Conservation (phyloP, 148 eudicot species). For the Hydrangea macrophylla region DNA sequence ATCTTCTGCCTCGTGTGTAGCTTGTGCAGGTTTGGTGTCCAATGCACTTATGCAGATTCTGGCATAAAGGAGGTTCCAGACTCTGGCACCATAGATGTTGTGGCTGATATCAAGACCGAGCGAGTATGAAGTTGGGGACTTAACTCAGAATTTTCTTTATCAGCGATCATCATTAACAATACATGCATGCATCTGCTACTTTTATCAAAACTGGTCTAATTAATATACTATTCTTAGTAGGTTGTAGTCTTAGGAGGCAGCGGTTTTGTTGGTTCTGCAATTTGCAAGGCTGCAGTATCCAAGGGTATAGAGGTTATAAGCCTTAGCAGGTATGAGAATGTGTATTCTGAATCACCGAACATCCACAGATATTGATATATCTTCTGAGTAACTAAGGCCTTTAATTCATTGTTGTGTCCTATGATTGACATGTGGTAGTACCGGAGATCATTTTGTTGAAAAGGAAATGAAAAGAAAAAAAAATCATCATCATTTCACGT, state of each 20-base stretch:
- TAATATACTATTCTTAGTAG: slow-evolving; percentile 43
- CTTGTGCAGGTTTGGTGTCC: slow-evolving; percentile 43
- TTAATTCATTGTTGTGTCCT: not conserved
- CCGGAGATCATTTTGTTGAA: not conserved
- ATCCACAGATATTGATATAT: not conserved
- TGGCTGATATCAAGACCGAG: slow-evolving; percentile 78
- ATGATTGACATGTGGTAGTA: not conserved
- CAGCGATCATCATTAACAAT: slow-evolving; percentile 1
- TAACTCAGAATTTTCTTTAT: slow-evolving; percentile 6
- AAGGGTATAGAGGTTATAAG: slow-evolving; percentile 89
- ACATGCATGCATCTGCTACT: slow-evolving; percentile 2
- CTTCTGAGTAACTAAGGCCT: not conserved
- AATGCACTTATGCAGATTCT: slow-evolving; percentile 62
- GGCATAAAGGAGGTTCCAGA: slow-evolving; percentile 37
- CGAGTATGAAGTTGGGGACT: slow-evolving; percentile 44
- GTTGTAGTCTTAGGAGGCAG: slow-evolving; percentile 95
- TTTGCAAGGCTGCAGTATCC: slow-evolving; percentile 97
- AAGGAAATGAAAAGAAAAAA: too few species aligned
- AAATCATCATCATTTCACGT: not conserved
- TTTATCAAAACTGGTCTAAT: slow-evolving; percentile 1
- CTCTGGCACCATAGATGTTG: slow-evolving; percentile 72
- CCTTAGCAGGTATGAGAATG: slow-evolving; percentile 72
- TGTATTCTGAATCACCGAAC: not conserved
- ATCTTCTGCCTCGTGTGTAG: slow-evolving; percentile 31
- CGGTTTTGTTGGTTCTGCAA: slow-evolving; percentile 98